Conservation (phyloP, 495 filamentous ascomycete genomes). For the Annulohypoxylon nitens region DNA sequence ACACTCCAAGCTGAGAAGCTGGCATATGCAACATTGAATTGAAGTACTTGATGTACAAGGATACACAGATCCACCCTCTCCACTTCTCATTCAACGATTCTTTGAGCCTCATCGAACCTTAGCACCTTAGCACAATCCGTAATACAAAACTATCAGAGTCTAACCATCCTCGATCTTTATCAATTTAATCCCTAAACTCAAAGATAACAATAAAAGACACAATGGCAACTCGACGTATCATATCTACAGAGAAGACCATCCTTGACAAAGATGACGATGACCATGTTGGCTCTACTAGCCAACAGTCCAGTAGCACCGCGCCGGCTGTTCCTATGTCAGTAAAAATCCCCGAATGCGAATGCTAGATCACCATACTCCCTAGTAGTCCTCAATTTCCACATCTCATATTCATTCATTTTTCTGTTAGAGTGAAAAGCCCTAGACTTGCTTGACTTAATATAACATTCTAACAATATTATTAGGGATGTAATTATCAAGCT, state of each 20-base stretch:
- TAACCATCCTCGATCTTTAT: background rate
- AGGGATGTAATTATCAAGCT: constrained; percentile 93
- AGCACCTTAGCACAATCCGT: constrained; percentile 17
- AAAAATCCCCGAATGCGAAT: constrained; percentile 6
- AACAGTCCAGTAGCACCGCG: constrained; percentile 60
- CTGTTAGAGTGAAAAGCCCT: background rate
- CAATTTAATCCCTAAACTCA: background rate
- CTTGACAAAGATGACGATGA: constrained; percentile 67
- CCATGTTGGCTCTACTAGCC: constrained; percentile 54
- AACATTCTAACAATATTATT: constrained; percentile 17
- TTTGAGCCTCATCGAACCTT: constrained; percentile 30
- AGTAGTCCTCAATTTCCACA: background rate
- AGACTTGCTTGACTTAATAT: constrained; percentile 19
- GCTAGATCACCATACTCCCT: background rate
- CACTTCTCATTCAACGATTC: constrained; percentile 2
- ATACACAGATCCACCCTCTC: background rate
- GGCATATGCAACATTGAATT: too few species aligned
- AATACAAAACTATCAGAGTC: constrained; percentile 16
- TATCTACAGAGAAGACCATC: constrained; percentile 65
- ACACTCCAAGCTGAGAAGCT: background rate
- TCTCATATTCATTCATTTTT: background rate
- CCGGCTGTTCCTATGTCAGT: constrained; percentile 82
- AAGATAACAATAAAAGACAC: constrained; percentile 25
- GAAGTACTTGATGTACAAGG: background rate
- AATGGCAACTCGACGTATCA: constrained; percentile 72